Evolutionary conservation across 129 eudicot genomes (phyloP).

Genomic region (Flaveria bidentis): DNA sequence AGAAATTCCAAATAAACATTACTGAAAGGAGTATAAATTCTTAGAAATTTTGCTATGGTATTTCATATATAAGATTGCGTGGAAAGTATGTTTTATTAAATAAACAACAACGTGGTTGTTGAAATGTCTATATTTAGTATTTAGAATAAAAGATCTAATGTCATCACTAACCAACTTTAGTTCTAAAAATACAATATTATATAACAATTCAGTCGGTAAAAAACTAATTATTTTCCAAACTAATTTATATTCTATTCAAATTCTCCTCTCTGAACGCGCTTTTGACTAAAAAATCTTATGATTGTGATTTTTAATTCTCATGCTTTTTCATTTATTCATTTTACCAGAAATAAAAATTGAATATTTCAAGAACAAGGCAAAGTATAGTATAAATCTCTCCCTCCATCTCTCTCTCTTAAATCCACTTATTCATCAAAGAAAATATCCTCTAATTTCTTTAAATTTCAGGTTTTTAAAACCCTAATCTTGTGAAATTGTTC

Average conservation of each 20-base stretch:
- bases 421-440: conserved; percentile 19
- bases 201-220: not conserved
- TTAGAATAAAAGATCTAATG: not conserved
- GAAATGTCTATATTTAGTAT: not conserved
- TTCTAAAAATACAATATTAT: not conserved
- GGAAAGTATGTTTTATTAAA: not conserved
- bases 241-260: not conserved
- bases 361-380: conserved; percentile 12
- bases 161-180: not conserved
- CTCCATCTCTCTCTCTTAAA: not conserved
- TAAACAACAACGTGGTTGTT: not conserved
- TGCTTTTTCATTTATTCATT: not conserved
- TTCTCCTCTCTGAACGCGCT: conserved; percentile 30
- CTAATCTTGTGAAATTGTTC: conserved; percentile 22
- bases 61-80: not conserved
- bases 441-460: conserved; percentile 15
- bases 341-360: not conserved
- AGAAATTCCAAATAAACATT: too few relatives aligned
- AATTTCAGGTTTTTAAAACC: conserved; percentile 16
- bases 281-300: conserved; percentile 26
- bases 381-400: conserved; percentile 20
- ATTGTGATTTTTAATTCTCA: not conserved
- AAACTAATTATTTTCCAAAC: not conserved
- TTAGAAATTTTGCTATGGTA: not conserved
- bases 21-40: not conserved